Evolutionary conservation across 768 basidiomycete genomes (phyloP).

Genomic region (Steccherinum ochraceum): DNA sequence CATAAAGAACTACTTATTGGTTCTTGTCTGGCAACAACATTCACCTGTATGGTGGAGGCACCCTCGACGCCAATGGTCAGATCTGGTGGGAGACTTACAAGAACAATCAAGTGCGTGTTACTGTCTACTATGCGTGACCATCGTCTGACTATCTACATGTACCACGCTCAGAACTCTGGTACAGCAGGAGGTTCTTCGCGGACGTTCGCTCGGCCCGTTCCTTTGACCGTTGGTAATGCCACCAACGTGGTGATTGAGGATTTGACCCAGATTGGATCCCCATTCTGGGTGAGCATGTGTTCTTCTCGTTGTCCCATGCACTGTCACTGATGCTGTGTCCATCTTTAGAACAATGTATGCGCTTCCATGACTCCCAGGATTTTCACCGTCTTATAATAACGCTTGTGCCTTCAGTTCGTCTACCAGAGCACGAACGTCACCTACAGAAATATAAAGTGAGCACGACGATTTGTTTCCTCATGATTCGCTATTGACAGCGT

Average conservation of each 20-base stretch:
- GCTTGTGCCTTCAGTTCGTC: constrained; percentile 26
- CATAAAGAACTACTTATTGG: constrained; percentile 36
- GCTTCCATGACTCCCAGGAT: too few species aligned
- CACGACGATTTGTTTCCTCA: constrained; percentile 3
- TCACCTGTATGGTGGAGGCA: constrained; percentile 37
- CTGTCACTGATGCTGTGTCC: background rate
- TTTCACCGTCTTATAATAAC: too few species aligned
- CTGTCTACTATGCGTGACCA: background rate
- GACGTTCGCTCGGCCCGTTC: constrained; percentile 37
- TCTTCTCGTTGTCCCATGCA: background rate
- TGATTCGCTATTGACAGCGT: background rate
- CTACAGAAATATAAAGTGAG: constrained; percentile 31
- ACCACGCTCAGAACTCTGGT: constrained; percentile 30
- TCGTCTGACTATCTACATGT: background rate
- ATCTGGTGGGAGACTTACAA: constrained; percentile 31
- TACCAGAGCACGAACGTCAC: constrained; percentile 36
- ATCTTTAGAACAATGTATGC: constrained; percentile 17
- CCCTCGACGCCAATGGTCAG: constrained; percentile 42
- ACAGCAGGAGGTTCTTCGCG: constrained; percentile 37
- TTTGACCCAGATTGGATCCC: constrained; percentile 32
- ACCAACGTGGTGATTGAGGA: constrained; percentile 34
- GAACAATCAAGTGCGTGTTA: constrained; percentile 15
- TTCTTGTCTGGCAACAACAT: constrained; percentile 31
- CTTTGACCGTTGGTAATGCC: constrained; percentile 37
- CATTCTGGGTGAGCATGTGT: constrained; percentile 31